Percentiles rank a stretch among this genome's conserved stretches.
These are phyloP conservation scores for Candida tallmaniae DNA, from an alignment of 805 yeast species.

Conservation along the genomic window DNA sequence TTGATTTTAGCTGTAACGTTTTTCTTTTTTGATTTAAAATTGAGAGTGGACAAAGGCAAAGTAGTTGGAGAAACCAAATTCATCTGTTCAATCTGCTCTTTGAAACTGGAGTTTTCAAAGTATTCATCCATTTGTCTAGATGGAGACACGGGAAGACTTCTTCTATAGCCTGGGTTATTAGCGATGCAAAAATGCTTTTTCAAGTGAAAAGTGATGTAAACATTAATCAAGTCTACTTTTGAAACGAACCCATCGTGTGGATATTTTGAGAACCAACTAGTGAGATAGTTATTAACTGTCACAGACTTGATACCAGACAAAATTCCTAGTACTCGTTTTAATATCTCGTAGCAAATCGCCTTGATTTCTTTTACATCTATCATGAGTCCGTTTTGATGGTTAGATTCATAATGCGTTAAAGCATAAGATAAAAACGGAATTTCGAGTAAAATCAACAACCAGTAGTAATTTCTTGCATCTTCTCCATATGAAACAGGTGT, in stretches of 20 bases:
- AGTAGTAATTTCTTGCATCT: constrained; percentile 43
- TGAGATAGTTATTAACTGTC: constrained; percentile 37
- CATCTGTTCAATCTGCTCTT: constrained; percentile 5
- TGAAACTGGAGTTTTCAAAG: constrained; percentile 18
- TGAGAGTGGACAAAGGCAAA: constrained; percentile 6
- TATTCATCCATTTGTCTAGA: not conserved
- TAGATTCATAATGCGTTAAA: constrained; percentile 27
- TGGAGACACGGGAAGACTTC: constrained; percentile 6
- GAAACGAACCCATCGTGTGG: constrained; percentile 39
- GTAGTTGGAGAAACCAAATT: constrained; percentile 8
- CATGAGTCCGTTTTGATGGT: constrained; percentile 17
- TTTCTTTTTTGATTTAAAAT: constrained; percentile 11
- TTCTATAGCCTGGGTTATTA: constrained; percentile 19
- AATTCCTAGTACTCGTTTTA: constrained; percentile 66
- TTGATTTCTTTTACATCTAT: constrained; percentile 49
- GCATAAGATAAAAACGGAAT: constrained; percentile 58
- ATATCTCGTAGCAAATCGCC: constrained; percentile 58
- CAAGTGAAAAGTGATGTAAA: constrained; percentile 75
- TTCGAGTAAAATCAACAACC: constrained; percentile 65
- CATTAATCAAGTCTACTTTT: constrained; percentile 65
- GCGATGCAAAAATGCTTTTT: constrained; percentile 45
- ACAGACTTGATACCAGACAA: constrained; percentile 47
- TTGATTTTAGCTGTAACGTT: constrained; percentile 32
- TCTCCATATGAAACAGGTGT: constrained; percentile 34
- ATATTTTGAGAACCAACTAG: constrained; percentile 52